Evolutionary conservation across 2,329 filamentous ascomycete species (phyloP), one percentile per base, ranked within the genome.

Genomic region (Trichoderma semiorbis): DNA sequence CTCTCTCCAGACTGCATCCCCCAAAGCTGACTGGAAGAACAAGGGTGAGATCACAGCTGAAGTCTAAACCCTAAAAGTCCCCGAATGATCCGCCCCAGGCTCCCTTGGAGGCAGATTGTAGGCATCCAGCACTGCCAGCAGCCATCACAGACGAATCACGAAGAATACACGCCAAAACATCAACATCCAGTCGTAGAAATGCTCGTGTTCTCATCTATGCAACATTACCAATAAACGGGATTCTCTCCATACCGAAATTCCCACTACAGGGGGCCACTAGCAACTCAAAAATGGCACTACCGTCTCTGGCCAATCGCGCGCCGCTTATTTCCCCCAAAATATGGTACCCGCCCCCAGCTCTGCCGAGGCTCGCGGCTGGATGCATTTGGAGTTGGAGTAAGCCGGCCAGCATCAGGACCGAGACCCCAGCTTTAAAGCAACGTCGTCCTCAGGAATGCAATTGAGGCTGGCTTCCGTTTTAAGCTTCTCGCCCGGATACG

Each of bases 321-420:
- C 55, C 57, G 32, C 26, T 7, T 69, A 69, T 69, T 69, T 53
- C 57, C 28, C 39, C 66, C 57, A 30, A 61, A 28, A 60, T 6
- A n/a, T 24, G 32, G 50, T 53, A 61, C 28, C 66, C 57, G 57
- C 39, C 66, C 30, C 21, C 66, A 32, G n/a, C 53, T 60, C 55
- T 66, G 57, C 66, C 66, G 66, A 69, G 66, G 66, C 66, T 69
- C 66, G 57, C 53, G 57, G 55, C 36, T 34, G 21, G 66, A 58
- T 36, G 14, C 21, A 50, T 60, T 18, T 50, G n/a, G 43, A 50
- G n/a, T 24, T 24, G n/a, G n/a, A 24, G n/a, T 24, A 24, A 43
- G 55, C 55, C 36, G 14, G 53, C 30, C 53, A 28, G 18, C 36
- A 39, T 34, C 21, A 55, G 30, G 14, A 24, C n/a, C 61, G 57